Evolutionary conservation across 2,329 filamentous ascomycete species (phyloP).

Genomic region (Fonsecaea multimorphosa): DNA sequence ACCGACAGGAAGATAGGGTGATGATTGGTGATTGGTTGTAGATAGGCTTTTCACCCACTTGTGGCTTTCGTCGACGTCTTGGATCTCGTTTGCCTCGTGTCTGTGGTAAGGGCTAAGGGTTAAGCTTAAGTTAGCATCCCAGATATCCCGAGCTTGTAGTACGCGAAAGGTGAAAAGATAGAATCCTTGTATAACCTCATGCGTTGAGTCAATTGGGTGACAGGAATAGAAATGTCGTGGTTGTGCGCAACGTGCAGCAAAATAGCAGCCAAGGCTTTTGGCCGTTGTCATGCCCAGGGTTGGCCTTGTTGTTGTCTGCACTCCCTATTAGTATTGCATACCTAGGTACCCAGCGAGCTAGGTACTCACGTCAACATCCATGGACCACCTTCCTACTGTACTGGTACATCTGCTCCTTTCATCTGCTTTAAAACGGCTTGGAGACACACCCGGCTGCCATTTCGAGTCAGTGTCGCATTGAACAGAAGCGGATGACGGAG

Average conservation of each 20-base stretch:
- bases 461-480: background rate
- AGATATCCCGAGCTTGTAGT: background rate
- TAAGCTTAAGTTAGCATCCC: constrained; percentile 1
- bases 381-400: background rate
- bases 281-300: too few relatives aligned
- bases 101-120: background rate
- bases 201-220: background rate
- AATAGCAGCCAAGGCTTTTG: background rate
- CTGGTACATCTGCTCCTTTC: background rate
- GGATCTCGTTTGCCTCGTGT: background rate
- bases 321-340: too few relatives aligned
- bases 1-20: background rate
- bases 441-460: background rate
- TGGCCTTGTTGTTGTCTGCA: too few relatives aligned
- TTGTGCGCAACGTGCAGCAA: too few relatives aligned
- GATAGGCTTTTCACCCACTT: too few relatives aligned
- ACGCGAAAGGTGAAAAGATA: background rate
- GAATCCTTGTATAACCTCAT: background rate
- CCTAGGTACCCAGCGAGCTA: too few relatives aligned
- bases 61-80: constrained; percentile 3
- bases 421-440: background rate
- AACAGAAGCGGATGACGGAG: background rate
- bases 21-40: constrained; percentile 16
- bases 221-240: background rate
- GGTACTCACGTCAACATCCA: too few relatives aligned